Evolutionary conservation across 1,284 basidiomycete species (phyloP).

Genomic region (Quambalaria eucalypti): DNA sequence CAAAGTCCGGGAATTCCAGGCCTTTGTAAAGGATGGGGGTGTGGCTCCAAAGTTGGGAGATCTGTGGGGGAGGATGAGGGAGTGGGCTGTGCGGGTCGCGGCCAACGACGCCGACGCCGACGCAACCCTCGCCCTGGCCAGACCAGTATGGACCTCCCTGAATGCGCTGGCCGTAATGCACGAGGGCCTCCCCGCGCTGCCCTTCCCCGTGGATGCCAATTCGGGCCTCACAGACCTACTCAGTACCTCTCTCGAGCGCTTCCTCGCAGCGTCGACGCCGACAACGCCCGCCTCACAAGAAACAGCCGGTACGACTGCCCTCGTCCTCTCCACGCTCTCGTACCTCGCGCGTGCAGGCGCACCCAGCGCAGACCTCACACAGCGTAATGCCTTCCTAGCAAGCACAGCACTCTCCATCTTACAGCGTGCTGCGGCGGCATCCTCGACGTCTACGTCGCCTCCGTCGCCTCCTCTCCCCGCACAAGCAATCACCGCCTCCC

Average conservation of each 20-base stretch:
- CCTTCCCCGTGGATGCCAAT: background rate
- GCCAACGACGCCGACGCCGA: background rate
- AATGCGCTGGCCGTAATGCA: background rate
- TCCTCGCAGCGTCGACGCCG: background rate
- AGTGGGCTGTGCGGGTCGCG: background rate
- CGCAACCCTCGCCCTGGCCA: background rate
- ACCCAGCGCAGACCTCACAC: slow-evolving; percentile 22
- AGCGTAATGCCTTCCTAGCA: slow-evolving; percentile 9
- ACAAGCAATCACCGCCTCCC: slow-evolving; percentile 69
- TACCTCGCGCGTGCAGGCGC: background rate
- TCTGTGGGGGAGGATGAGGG: background rate
- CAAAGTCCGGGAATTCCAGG: background rate
- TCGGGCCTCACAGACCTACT: background rate
- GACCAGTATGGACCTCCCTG: background rate
- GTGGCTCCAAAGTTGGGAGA: background rate
- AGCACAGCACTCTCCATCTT: slow-evolving; percentile 1
- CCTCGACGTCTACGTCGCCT: background rate
- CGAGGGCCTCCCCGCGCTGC: background rate
- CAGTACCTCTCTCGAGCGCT: background rate
- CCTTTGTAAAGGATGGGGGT: background rate
- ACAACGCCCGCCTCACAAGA: background rate
- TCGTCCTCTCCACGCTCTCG: background rate
- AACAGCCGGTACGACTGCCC: background rate
- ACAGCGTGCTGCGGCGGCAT: background rate
- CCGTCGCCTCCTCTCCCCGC: slow-evolving; percentile 57